A percentile compares a stretch with the other conserved stretches of the same genome.
Conservation (phyloP, 345 rosid species). For the Populus simonii region DNA sequence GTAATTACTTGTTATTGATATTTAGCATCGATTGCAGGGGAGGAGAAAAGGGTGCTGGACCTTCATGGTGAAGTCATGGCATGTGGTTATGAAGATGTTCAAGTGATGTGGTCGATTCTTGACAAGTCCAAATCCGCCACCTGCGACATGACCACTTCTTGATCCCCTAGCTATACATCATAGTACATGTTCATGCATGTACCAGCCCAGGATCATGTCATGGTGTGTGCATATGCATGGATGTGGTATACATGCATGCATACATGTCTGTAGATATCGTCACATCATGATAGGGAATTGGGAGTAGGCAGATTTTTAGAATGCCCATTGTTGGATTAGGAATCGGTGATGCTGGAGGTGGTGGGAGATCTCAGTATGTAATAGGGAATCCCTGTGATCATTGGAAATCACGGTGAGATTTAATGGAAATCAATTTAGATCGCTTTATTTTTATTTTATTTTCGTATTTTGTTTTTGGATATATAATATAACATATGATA, state of each 20-base stretch:
- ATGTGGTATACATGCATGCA: not conserved
- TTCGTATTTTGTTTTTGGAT: too few relatives aligned
- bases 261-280: not conserved
- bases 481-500: too few relatives aligned
- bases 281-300: not conserved
- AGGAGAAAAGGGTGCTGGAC: slow-evolving; percentile 53
- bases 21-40: slow-evolving; percentile 34
- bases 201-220: too few relatives aligned
- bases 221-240: not conserved
- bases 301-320: slow-evolving; percentile 2
- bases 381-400: slow-evolving; percentile 39
- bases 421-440: not conserved
- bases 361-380: not conserved
- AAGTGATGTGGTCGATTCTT: slow-evolving; percentile 94
- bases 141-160: slow-evolving; percentile 46
- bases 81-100: slow-evolving; percentile 86
- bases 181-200: not conserved
- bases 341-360: not conserved
- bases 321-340: not conserved
- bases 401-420: slow-evolving; percentile 36
- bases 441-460: too few relatives aligned
- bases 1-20: not conserved
- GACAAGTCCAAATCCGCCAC: slow-evolving; percentile 71
- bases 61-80: slow-evolving; percentile 92
- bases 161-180: not conserved